Evolutionary conservation across 805 yeast species (phyloP).

Genomic region (Candida michaelii): DNA sequence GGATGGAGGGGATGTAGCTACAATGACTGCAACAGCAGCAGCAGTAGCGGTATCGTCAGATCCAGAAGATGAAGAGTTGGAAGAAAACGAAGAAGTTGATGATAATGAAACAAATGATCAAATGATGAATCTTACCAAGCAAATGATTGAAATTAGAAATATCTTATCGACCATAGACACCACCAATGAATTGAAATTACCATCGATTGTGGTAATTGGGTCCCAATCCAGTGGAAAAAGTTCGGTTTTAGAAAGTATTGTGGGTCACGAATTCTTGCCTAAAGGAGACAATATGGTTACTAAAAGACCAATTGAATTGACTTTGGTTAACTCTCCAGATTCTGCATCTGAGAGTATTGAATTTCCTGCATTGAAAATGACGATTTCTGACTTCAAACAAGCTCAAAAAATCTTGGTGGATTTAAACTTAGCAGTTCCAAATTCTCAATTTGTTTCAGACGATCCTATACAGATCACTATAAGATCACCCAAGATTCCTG

Average conservation of each 20-base stretch:
- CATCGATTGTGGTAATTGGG: conserved; percentile 95
- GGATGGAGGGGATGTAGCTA: conserved; percentile 36
- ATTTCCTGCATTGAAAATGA: conserved; percentile 85
- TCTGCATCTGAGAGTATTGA: conserved; percentile 85
- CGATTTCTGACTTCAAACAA: conserved; percentile 81
- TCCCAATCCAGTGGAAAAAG: conserved; percentile 98
- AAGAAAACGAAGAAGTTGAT: conserved; percentile 44
- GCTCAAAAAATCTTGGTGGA: conserved; percentile 88
- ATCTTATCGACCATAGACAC: conserved; percentile 75
- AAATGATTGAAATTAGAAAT: conserved; percentile 93
- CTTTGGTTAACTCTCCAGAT: conserved; percentile 82
- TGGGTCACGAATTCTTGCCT: conserved; percentile 97
- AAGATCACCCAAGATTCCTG: conserved; percentile 85
- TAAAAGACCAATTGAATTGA: conserved; percentile 93
- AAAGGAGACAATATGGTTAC: conserved; percentile 99
- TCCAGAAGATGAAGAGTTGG: conserved; percentile 48
- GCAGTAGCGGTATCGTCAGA: conserved; percentile 15
- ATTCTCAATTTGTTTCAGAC: conserved; percentile 78
- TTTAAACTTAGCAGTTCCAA: conserved; percentile 89
- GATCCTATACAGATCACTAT: conserved; percentile 94
- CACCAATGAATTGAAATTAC: conserved; percentile 74
- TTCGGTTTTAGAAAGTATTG: conserved; percentile 92
- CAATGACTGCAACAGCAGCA: conserved; percentile 54
- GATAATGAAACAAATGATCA: conserved; percentile 68
- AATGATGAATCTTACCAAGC: conserved; percentile 85